Evolutionary conservation across 164 flowering plant species (phyloP).

Genomic region (Aristolochia contorta): DNA sequence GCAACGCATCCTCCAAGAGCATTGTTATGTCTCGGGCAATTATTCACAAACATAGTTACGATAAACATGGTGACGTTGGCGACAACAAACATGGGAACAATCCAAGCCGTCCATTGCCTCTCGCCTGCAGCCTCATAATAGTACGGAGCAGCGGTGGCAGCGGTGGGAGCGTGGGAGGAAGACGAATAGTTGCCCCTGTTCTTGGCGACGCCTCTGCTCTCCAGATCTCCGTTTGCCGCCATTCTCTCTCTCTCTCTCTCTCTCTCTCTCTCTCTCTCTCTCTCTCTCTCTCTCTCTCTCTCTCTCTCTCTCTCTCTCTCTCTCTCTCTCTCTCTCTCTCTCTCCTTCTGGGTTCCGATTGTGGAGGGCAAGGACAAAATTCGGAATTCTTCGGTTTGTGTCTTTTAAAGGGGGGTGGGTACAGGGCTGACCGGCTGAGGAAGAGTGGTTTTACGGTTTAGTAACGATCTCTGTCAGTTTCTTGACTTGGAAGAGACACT

Average conservation of each 20-base stretch:
- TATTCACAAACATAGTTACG: constrained; percentile 52
- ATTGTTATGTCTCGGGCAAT: constrained; percentile 41
- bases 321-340: too few species aligned
- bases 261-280: too few species aligned
- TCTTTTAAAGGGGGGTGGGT: neutral
- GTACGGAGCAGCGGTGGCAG: neutral
- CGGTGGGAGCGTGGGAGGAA: neutral
- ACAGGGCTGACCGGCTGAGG: neutral
- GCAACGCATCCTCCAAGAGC: constrained; percentile 40
- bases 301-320: too few species aligned
- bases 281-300: too few species aligned
- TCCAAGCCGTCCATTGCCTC: constrained; percentile 63
- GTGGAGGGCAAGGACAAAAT: too few species aligned
- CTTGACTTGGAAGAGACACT: neutral
- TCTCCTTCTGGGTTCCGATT: too few species aligned
- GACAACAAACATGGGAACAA: constrained; percentile 60
- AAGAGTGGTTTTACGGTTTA: neutral
- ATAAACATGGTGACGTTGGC: constrained; percentile 59
- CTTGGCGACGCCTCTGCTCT: too few species aligned
- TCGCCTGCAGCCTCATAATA: constrained; percentile 20
- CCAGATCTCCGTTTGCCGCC: too few species aligned
- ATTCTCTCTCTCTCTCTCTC: too few species aligned
- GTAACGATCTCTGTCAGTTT: neutral
- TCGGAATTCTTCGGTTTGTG: too few species aligned
- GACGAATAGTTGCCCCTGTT: too few species aligned